Evolutionary conservation across 345 rosid species (phyloP).

Genomic region (Eucalyptus brandiana): DNA sequence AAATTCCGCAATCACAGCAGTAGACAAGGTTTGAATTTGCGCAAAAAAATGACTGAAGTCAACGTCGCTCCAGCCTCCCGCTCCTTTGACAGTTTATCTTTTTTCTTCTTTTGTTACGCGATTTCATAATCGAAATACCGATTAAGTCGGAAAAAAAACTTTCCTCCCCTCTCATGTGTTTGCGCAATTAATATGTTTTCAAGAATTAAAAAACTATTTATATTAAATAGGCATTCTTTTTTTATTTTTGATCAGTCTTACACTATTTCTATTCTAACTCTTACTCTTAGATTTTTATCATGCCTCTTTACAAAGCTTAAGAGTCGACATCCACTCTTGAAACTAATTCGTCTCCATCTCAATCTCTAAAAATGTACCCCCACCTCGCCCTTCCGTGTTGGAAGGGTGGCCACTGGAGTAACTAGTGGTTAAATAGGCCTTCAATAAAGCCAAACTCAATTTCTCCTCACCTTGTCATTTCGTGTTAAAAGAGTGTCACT

Average conservation of each 20-base stretch:
- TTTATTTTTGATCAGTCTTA: fast-evolving
- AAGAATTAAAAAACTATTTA: background rate
- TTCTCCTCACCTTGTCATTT: too few species aligned
- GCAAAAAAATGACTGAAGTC: background rate
- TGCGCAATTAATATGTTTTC: background rate
- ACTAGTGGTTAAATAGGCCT: background rate
- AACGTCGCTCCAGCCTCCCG: background rate
- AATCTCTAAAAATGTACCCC: fast-evolving
- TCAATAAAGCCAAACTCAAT: too few species aligned
- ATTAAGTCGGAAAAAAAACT: background rate
- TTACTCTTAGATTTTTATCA: too few species aligned
- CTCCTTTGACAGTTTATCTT: background rate
- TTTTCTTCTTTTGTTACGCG: background rate
- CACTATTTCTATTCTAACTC: fast-evolving
- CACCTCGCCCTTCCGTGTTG: fast-evolving
- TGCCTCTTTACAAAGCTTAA: fast-evolving
- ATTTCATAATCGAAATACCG: background rate
- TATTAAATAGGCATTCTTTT: background rate
- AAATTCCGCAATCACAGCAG: background rate
- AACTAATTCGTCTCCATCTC: too few species aligned
- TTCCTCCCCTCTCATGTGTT: background rate
- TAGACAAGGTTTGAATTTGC: background rate
- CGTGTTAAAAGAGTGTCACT: fast-evolving
- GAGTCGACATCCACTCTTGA: fast-evolving
- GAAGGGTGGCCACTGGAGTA: fast-evolving